Conservation (phyloP, 192 early-diverging fungal species). For the Geranomyces variabilis region DNA sequence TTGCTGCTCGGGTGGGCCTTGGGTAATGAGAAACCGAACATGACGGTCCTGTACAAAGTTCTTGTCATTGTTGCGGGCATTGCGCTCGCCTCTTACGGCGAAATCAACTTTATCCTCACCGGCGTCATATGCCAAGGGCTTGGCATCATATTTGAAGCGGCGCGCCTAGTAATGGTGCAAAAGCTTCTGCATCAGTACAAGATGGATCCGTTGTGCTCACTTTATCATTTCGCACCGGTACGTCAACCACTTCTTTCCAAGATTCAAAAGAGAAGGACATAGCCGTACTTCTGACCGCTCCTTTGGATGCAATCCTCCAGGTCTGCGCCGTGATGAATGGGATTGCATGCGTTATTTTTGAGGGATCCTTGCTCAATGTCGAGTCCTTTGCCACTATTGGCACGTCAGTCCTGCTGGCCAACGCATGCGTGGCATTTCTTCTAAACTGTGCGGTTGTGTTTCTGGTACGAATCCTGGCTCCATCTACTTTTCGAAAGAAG, state of each 20-base stretch:
- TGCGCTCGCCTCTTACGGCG: conserved; percentile 39
- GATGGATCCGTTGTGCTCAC: conserved; percentile 38
- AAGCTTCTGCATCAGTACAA: conserved; percentile 39
- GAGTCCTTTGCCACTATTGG: conserved; percentile 27
- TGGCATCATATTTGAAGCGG: conserved; percentile 36
- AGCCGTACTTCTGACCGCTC: too few species aligned
- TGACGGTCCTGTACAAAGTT: conserved; percentile 28
- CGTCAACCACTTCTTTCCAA: too few species aligned
- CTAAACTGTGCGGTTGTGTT: conserved; percentile 38
- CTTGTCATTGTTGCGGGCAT: conserved; percentile 35
- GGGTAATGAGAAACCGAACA: conserved; percentile 31
- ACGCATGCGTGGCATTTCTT: conserved; percentile 36
- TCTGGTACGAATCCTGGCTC: too few species aligned
- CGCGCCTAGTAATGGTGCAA: conserved; percentile 39
- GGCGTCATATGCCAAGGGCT: conserved; percentile 33
- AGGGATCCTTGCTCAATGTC: conserved; percentile 13
- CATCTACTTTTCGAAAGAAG: not conserved
- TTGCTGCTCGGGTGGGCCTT: conserved; percentile 10
- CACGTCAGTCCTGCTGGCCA: conserved; percentile 25
- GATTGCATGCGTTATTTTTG: conserved; percentile 31
- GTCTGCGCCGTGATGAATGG: conserved; percentile 47
- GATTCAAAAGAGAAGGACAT: too few species aligned
- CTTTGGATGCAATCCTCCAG: conserved; percentile 25
- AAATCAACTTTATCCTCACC: conserved; percentile 37
- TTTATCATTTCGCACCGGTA: conserved; percentile 48